Evolutionary conservation across 352 stramenopile genomes (phyloP).

Genomic region (Phytophthora citrophthora): DNA sequence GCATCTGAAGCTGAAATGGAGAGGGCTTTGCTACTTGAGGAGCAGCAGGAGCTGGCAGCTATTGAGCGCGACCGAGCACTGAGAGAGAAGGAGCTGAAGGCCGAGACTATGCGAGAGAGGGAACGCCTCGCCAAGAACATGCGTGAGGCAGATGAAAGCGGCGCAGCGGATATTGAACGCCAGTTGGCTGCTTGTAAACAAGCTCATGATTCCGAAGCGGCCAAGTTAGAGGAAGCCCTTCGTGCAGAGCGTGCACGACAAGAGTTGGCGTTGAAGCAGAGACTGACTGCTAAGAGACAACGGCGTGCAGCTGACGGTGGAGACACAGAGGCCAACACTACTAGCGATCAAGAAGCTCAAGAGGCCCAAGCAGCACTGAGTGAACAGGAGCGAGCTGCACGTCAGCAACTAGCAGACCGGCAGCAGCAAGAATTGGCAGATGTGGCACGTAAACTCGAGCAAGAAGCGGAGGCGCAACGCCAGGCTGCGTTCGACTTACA

Average conservation of each 20-base stretch:
- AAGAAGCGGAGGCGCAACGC: slow-evolving; percentile 26
- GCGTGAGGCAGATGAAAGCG: slow-evolving; percentile 21
- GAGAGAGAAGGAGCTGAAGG: slow-evolving; percentile 31
- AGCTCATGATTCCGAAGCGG: slow-evolving; percentile 34
- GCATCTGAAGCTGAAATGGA: slow-evolving; percentile 16
- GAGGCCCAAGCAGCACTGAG: slow-evolving; percentile 23
- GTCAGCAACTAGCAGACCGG: slow-evolving; percentile 21
- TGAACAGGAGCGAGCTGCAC: slow-evolving; percentile 21
- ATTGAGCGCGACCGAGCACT: slow-evolving; percentile 37
- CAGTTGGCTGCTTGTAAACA: slow-evolving; percentile 43
- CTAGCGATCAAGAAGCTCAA: slow-evolving; percentile 7
- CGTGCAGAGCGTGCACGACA: slow-evolving; percentile 40
- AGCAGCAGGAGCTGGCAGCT: slow-evolving; percentile 33
- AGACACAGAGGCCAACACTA: not conserved
- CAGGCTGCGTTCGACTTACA: slow-evolving; percentile 26
- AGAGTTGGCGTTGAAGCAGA: slow-evolving; percentile 49
- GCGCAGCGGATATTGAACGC: slow-evolving; percentile 41
- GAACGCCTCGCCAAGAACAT: slow-evolving; percentile 26
- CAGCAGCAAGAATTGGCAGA: slow-evolving; percentile 40
- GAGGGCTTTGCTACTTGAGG: slow-evolving; percentile 29
- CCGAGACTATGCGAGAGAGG: slow-evolving; percentile 35
- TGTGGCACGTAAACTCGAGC: slow-evolving; percentile 35
- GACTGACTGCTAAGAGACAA: slow-evolving; percentile 40
- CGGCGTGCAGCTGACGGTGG: slow-evolving; percentile 1
- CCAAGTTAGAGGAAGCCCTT: slow-evolving; percentile 35